Evolutionary conservation across 257 asterid genomes (phyloP).

Genomic region (Sherardia arvensis): DNA sequence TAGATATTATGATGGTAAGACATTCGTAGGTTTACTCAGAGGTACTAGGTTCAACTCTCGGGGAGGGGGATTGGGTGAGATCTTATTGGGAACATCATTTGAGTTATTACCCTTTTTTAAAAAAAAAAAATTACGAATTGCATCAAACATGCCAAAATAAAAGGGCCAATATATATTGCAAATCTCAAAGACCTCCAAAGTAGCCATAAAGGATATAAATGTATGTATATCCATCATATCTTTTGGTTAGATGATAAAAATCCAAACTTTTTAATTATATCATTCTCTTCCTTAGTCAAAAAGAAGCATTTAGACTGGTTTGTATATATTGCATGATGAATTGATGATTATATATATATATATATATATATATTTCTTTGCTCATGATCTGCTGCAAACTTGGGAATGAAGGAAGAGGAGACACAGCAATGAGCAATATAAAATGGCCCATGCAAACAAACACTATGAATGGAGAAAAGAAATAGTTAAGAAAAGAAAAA

Average conservation of each 20-base stretch:
- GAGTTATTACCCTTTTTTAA: no score
- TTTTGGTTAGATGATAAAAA: constrained; percentile 14
- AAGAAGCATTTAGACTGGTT: constrained; percentile 11
- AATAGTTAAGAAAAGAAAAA: no score
- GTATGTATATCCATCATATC: neutral
- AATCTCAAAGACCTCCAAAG: neutral
- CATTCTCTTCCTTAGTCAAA: constrained; percentile 16
- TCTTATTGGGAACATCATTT: no score
- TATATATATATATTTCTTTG: constrained; percentile 4
- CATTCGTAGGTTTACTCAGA: no score
- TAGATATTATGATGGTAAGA: no score
- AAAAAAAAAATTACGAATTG: no score
- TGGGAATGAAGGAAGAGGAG: constrained; percentile 22
- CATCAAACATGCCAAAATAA: no score
- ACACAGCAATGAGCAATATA: neutral
- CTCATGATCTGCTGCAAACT: constrained; percentile 5
- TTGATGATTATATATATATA: neutral
- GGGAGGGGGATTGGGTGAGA: no score
- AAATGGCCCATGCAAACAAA: constrained; percentile 12
- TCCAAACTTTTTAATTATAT: constrained; percentile 5
- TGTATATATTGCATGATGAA: neutral
- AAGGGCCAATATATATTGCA: neutral
- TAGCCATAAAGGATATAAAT: neutral
- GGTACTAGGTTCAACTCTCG: no score
- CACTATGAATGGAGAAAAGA: neutral